Evolutionary conservation across 2,329 filamentous ascomycete species (phyloP), one percentile per base, ranked within the genome.

Genomic region (Cladobotryum protrusum): DNA sequence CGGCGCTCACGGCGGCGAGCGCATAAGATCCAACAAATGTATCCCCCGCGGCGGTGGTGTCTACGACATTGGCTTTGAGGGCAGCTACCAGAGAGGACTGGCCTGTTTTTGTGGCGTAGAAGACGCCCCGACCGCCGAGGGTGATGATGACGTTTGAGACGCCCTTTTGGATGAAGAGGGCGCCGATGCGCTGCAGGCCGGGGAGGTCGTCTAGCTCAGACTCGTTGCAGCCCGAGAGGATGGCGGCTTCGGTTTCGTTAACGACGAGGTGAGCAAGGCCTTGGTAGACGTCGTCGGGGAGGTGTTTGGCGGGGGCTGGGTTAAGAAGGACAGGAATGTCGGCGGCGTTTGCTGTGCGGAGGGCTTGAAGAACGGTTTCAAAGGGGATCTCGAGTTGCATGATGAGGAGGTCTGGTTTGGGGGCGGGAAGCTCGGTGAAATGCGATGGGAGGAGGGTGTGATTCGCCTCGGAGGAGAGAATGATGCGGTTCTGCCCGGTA

Each of bases 1-100:
- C 57, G n/a, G 63, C 63, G 47, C 63, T 75, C 36, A 88, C 87
- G 29, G 86, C 78, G 50, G 83, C 80, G 20, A 93, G 80, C 3
- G 89, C 87, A 65, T 96, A 95, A 18, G 82, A 86, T 2, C 93
- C 92, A 5, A 95, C 88, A 70, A 96, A 96, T 0, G 92, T 96
- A 66, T 97, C 92, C 0, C 92, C 92, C 5, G 93, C 93, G 2
- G 87, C 92, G 7, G 92, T 97, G 1, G 92, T 97, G 66, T 97
- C 92, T 4, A 96, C 82, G 2, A 97, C 92, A 17, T 66, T 70
- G 4, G 89, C 85, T 67, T 86, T 85, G 54, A 80, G 76, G 0
- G 87, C 89, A 2, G 72, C 66, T 4, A 90, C 67, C 56, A 82
- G 61, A 1, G 72, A 75, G 47, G 72, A 72, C 40, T 59, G 60